Base-by-base conservation (phyloP, 2,329 filamentous ascomycete genomes). In the Penicillium thymicola region DNA sequence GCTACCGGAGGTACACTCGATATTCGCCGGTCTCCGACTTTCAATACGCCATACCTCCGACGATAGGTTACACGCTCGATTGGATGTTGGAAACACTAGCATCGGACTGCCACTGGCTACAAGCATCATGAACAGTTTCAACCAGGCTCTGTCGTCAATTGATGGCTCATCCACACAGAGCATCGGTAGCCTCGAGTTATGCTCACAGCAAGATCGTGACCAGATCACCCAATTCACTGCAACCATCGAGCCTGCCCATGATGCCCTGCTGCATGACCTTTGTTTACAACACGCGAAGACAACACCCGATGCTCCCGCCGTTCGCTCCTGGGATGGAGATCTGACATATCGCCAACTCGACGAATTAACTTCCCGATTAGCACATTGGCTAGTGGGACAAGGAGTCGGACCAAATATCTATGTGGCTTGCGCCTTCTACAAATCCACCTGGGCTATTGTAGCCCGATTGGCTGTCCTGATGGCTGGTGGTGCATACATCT, bases 401-500 rank as follows among this genome's bases (percentile, higher is more conserved):
- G 63, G 63, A 5, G 62, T 65, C 4, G 37, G 52, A 2, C 63
- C 61, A 2, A 58, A 55, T 1, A 21, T 59, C 0, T 63, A 61
- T 27, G 57, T 65, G 1, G 58, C 60, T 2, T 61, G 60, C 11
- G 48, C 53, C 16, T 65, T 65, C 25, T 58, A 63, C 41, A 65
- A 65, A 43, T 65, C 61, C 0, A 60, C 62, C 4, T 65, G 62
- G 62, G 57, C 63, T 2, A 59, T 65, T 28, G 60, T 65, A 1
- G 63, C 63, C 25, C 54, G 62, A 14, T 57, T 65, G 4, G 63
- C 63, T 1, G 18, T 65, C 9, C 54, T 65, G 25, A 64, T 61
- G 54, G 60, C 62, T 10, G 63, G 62, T 1, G 59, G 61, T 14
- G 88, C 88, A 1, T 92, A 90, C 68, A 78, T 92, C 9, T 88